Conservation (phyloP, 2,329 filamentous ascomycete genomes). For the Herpomyces periplanetae region DNA sequence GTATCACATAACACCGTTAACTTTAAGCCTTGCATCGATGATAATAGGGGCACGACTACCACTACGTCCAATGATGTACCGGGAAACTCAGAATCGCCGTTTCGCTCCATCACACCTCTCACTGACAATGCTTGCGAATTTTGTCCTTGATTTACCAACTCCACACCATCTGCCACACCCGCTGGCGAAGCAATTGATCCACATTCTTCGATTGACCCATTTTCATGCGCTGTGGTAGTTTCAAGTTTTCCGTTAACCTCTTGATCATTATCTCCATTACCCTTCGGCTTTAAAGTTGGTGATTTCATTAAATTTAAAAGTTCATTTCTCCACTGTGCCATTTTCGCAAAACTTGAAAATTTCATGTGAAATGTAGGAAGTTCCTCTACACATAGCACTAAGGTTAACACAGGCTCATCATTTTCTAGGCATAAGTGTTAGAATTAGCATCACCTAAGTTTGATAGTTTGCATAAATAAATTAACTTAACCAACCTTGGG, state of each 20-base stretch:
- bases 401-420: conserved; percentile 50
- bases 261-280: conserved; percentile 13
- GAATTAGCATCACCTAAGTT: conserved; percentile 1
- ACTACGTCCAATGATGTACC: conserved; percentile 86
- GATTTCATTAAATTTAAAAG: conserved; percentile 40
- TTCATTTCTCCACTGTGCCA: conserved; percentile 65
- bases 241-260: background rate
- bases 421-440: conserved; percentile 5
- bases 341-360: conserved; percentile 41
- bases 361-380: conserved; percentile 73
- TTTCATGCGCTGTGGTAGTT: conserved; percentile 18
- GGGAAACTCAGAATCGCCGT: conserved; percentile 11
- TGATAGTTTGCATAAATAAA: conserved; percentile 1
- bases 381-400: conserved; percentile 64
- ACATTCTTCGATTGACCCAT: conserved; percentile 31
- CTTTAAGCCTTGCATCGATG: conserved; percentile 97
- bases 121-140: too few relatives aligned
- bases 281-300: conserved; percentile 44
- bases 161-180: conserved; percentile 38
- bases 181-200: conserved; percentile 37
- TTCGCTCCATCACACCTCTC: too few relatives aligned
- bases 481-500: conserved; percentile 8
- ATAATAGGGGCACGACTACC: conserved; percentile 80
- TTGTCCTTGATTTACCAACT: too few relatives aligned
- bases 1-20: conserved; percentile 75